A percentile compares a stretch with the other conserved stretches of the same genome.
Conservation (phyloP, 768 basidiomycete species). For the Naganishia randhawae region DNA sequence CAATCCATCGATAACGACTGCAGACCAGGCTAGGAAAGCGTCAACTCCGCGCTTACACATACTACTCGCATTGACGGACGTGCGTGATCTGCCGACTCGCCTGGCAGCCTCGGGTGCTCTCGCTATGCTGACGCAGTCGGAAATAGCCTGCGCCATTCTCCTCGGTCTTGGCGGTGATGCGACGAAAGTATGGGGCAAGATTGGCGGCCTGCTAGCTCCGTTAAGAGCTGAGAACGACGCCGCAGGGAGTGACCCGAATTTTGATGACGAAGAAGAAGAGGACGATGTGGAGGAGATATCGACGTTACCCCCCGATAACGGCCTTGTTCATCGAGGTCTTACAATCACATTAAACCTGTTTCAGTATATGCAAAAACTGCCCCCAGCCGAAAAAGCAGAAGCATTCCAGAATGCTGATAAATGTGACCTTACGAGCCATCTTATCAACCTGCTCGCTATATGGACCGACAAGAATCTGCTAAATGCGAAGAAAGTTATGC, state of each 20-base stretch:
- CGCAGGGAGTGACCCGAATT: conserved; percentile 50
- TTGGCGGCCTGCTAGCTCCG: conserved; percentile 59
- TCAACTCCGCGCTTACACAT: conserved; percentile 61
- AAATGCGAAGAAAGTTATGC: conserved; percentile 21
- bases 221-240: conserved; percentile 31
- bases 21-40: conserved; percentile 1
- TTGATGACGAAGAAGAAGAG: conserved; percentile 48
- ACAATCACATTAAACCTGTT: conserved; percentile 68
- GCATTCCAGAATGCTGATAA: conserved; percentile 56
- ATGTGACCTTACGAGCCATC: conserved; percentile 58
- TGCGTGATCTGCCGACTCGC: conserved; percentile 77
- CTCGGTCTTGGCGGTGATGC: conserved; percentile 53
- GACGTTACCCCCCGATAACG: conserved; percentile 51
- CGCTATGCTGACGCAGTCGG: conserved; percentile 68
- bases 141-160: conserved; percentile 62
- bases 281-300: conserved; percentile 37
- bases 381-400: conserved; percentile 13
- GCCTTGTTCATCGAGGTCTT: conserved; percentile 72
- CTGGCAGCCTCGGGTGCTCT: conserved; percentile 87
- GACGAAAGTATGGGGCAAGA: conserved; percentile 59
- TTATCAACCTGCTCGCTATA: conserved; percentile 44
- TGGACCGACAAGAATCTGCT: conserved; percentile 31
- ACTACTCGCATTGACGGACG: conserved; percentile 76
- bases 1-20: conserved; percentile 45
- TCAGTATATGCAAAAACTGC: conserved; percentile 54